Conservation (phyloP, 2,329 filamentous ascomycete genomes). For the Rhytidhysteron rufulum region DNA sequence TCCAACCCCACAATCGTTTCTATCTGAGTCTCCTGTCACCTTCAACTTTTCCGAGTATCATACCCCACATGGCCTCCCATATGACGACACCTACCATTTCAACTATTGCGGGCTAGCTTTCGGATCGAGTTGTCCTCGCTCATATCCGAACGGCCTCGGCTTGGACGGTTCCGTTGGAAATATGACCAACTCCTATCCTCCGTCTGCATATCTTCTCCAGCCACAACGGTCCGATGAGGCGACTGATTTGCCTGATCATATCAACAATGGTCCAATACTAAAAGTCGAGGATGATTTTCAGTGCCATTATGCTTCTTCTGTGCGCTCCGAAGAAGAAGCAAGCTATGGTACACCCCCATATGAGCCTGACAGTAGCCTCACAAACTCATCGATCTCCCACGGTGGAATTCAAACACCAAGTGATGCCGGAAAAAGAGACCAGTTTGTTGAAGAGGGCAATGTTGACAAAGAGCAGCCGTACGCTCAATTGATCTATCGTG, state of each 20-base stretch:
- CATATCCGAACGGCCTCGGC: conserved; percentile 13
- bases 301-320: conserved; percentile 10
- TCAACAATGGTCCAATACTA: conserved; percentile 18
- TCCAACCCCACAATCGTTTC: conserved; percentile 10
- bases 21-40: conserved; percentile 5
- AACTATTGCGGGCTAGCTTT: conserved; percentile 14
- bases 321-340: conserved; percentile 14
- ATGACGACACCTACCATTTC: conserved; percentile 19
- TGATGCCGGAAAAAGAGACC: conserved; percentile 7
- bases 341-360: conserved; percentile 17
- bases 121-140: conserved; percentile 19
- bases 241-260: conserved; percentile 16
- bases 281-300: conserved; percentile 24
- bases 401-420: conserved; percentile 11
- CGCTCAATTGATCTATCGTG: conserved; percentile 73
- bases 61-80: conserved; percentile 16
- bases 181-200: conserved; percentile 23
- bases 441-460: conserved; percentile 12
- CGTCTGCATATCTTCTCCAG: conserved; percentile 27
- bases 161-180: conserved; percentile 10
- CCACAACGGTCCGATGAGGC: conserved; percentile 20
- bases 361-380: conserved; percentile 10
- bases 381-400: conserved; percentile 17
- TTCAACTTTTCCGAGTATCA: conserved; percentile 13
- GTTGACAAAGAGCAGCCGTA: conserved; percentile 62